Evolutionary conservation across 2,329 filamentous ascomycete species (phyloP).

Genomic region (Chaetomium globosum): DNA sequence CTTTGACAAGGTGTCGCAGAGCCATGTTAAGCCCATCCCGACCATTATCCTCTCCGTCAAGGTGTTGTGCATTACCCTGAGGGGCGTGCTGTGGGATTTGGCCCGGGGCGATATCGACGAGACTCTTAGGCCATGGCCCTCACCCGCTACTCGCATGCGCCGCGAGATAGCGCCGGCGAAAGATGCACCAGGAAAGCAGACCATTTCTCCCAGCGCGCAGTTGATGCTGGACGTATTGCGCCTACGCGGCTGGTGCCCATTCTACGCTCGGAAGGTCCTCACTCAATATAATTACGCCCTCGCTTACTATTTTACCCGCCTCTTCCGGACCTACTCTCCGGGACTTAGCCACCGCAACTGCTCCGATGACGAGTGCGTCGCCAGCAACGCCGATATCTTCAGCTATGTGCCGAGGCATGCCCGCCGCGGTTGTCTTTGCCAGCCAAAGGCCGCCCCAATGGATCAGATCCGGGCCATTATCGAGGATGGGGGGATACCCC

Average conservation of each 20-base stretch:
- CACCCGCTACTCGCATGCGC: conserved; percentile 21
- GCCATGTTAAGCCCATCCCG: conserved; percentile 33
- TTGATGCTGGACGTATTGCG: conserved; percentile 32
- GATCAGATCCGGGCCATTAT: conserved; percentile 32
- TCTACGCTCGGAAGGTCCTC: conserved; percentile 30
- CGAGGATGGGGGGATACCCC: conserved; percentile 30
- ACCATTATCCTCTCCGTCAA: conserved; percentile 34
- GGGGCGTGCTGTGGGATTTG: conserved; percentile 29
- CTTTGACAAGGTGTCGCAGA: conserved; percentile 33
- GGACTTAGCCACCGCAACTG: conserved; percentile 28
- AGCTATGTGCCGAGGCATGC: conserved; percentile 32
- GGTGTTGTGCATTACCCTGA: conserved; percentile 31
- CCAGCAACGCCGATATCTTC: conserved; percentile 31
- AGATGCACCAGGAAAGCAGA: conserved; percentile 20
- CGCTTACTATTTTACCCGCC: conserved; percentile 33
- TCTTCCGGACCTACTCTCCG: conserved; percentile 29
- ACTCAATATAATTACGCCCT: conserved; percentile 31
- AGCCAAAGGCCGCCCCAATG: conserved; percentile 28
- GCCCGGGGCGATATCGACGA: conserved; percentile 26
- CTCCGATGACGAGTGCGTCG: conserved; percentile 32
- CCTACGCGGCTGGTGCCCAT: conserved; percentile 34
- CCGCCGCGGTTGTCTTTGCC: conserved; percentile 31
- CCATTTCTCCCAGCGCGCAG: conserved; percentile 30
- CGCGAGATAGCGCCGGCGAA: conserved; percentile 27
- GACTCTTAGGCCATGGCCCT: conserved; percentile 25